Conservation (phyloP, 1,139 yeast genomes). For the Williopsis jadinii region DNA sequence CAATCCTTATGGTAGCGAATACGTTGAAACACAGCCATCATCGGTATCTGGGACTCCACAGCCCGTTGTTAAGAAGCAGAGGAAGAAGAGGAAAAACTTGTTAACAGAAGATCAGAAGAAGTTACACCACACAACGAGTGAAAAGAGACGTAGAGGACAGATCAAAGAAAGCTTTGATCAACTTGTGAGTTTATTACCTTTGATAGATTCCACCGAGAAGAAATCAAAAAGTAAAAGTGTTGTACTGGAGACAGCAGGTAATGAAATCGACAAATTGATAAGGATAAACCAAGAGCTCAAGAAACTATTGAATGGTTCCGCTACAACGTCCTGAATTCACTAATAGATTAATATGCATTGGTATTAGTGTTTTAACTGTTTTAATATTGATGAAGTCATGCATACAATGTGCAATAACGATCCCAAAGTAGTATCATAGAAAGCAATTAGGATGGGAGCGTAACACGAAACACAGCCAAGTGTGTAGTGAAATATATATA, state of each 20-base stretch:
- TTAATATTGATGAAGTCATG: no score
- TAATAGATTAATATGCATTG: no score
- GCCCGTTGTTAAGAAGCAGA: not conserved
- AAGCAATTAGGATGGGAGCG: no score
- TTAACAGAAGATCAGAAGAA: conserved; percentile 64
- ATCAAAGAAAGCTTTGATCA: conserved; percentile 60
- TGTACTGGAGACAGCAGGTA: conserved; percentile 27
- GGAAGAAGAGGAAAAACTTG: conserved; percentile 34
- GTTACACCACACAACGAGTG: conserved; percentile 65
- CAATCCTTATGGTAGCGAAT: no score
- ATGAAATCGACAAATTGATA: conserved; percentile 26
- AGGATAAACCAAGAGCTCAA: conserved; percentile 24
- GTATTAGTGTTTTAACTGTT: no score
- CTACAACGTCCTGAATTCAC: not conserved
- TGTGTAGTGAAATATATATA: no score
- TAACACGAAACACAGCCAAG: no score
- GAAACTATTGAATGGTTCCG: conserved; percentile 2
- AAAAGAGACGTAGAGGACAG: conserved; percentile 65
- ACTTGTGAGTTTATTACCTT: conserved; percentile 26
- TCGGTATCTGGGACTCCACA: no score
- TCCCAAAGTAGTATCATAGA: no score
- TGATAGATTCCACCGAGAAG: conserved; percentile 19
- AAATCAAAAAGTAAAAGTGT: conserved; percentile 23
- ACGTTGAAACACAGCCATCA: no score
- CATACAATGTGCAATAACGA: no score